Evolutionary conservation across 1,139 yeast species (phyloP).

Genomic region (Candida tropicalis): DNA sequence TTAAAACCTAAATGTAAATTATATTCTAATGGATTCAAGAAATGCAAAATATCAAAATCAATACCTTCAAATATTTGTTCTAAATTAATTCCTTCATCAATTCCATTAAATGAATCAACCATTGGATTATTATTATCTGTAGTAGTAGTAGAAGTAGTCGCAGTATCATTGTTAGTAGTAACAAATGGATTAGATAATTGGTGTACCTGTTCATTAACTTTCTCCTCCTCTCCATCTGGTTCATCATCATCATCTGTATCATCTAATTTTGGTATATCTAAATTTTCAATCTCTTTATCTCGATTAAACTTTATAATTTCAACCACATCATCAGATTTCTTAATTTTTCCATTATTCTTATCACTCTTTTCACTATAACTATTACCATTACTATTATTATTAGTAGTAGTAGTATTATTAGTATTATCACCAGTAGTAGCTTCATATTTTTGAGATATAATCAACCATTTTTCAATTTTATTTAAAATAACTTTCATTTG

Average conservation of each 20-base stretch:
- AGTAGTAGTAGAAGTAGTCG: background rate
- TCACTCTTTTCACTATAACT: background rate
- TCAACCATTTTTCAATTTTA: constrained; percentile 52
- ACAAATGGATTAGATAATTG: no score
- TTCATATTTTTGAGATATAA: constrained; percentile 32
- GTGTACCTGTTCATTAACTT: no score
- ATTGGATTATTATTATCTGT: background rate
- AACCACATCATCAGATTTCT: constrained; percentile 29
- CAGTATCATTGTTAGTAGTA: background rate
- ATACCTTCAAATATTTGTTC: constrained; percentile 37
- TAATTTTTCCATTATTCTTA: background rate
- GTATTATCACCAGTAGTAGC: background rate
- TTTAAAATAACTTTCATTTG: constrained; percentile 47
- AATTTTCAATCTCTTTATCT: constrained; percentile 42
- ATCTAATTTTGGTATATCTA: constrained; percentile 34
- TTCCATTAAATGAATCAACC: background rate
- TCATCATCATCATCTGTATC: constrained; percentile 2
- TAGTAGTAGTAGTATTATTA: background rate
- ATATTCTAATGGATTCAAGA: constrained; percentile 32
- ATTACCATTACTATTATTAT: background rate
- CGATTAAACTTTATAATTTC: constrained; percentile 47
- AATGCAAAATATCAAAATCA: constrained; percentile 31
- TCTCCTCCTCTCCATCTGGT: no score
- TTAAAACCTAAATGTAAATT: constrained; percentile 19
- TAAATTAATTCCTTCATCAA: constrained; percentile 1